phyloP scores from a whole-genome alignment of 495 filamentous ascomycete species.

The Staphylotrichum tortipilum region DNA sequence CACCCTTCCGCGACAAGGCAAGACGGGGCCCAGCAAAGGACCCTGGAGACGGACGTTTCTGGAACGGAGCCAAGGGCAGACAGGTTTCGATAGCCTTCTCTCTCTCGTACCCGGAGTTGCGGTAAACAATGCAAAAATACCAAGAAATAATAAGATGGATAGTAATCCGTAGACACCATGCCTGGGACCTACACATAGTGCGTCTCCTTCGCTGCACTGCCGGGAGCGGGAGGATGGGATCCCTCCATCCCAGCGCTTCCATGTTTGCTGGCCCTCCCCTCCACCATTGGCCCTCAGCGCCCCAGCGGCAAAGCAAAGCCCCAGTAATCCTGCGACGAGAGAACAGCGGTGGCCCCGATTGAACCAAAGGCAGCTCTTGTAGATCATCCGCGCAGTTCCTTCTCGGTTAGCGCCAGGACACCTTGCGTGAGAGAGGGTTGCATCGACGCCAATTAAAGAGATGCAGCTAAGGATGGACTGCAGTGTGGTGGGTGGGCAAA shows the following conservation, averaged over 20 bases:
- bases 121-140: conserved; percentile 6
- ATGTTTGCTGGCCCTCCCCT: not conserved
- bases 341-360: no score
- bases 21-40: conserved; percentile 2
- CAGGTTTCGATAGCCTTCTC: no score
- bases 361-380: no score
- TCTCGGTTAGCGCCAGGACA: conserved; percentile 13
- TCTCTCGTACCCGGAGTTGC: no score
- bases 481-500: no score
- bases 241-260: not conserved
- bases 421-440: not conserved
- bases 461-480: conserved; percentile 3
- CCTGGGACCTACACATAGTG: no score
- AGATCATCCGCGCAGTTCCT: conserved; percentile 3
- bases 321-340: not conserved
- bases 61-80: not conserved
- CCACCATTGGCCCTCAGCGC: not conserved
- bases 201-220: no score
- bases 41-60: conserved; percentile 11
- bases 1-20: not conserved
- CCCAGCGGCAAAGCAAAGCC: no score
- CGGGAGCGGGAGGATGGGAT: no score
- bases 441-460: not conserved
- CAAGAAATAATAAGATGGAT: no score
- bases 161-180: no score